Evolutionary conservation across 768 basidiomycete species (phyloP).

Genomic region (Pisolithus sp.): DNA sequence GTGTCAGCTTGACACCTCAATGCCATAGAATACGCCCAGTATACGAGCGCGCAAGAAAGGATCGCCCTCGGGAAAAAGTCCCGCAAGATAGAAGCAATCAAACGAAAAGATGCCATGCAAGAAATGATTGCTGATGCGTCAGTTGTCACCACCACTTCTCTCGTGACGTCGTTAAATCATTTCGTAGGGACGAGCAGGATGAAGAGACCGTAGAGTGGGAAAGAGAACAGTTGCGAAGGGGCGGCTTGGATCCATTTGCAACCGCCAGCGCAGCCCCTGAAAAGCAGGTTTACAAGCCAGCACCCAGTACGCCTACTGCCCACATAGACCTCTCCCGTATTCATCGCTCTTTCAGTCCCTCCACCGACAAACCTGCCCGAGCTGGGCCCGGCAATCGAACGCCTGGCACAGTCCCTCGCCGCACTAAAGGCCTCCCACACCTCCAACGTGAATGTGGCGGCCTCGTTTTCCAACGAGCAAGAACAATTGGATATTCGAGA

Average conservation of each 20-base stretch:
- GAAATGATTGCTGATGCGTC: conserved; percentile 82
- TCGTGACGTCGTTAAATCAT: conserved; percentile 1
- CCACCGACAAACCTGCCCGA: conserved; percentile 54
- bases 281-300: conserved; percentile 62
- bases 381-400: conserved; percentile 52
- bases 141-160: conserved; percentile 20
- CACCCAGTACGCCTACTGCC: conserved; percentile 48
- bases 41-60: conserved; percentile 80
- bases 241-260: conserved; percentile 48
- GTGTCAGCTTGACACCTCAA: conserved; percentile 8
- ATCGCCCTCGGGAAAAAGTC: conserved; percentile 83
- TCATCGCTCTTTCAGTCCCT: conserved; percentile 49
- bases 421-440: conserved; percentile 65
- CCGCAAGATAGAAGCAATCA: conserved; percentile 60
- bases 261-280: conserved; percentile 27
- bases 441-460: conserved; percentile 49
- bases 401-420: conserved; percentile 53
- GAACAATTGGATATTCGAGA: conserved; percentile 61
- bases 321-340: conserved; percentile 1
- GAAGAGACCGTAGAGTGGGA: conserved; percentile 87
- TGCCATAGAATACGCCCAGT: conserved; percentile 71
- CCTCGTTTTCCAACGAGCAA: conserved; percentile 56
- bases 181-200: conserved; percentile 64
- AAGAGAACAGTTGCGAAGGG: conserved; percentile 72
- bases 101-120: conserved; percentile 62